Evolutionary conservation across 805 yeast genomes (phyloP).

Genomic region (Groenewaldozyma tartarivorans): DNA sequence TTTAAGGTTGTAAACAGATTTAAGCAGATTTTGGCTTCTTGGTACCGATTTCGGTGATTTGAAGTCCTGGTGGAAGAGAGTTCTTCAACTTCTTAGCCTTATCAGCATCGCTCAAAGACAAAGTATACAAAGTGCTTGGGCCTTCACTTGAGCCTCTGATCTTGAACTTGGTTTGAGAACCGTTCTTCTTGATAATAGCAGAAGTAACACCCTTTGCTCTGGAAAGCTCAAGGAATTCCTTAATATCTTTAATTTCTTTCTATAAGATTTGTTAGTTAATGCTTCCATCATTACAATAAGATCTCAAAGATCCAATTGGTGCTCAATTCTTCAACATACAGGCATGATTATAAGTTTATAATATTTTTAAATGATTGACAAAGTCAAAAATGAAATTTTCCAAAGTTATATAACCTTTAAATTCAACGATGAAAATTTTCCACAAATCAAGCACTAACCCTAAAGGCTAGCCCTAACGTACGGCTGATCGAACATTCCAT

Average conservation of each 20-base stretch:
- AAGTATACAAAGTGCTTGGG: slow-evolving; percentile 86
- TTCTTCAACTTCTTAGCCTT: slow-evolving; percentile 97
- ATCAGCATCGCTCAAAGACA: slow-evolving; percentile 88
- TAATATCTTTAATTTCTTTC: slow-evolving; percentile 89
- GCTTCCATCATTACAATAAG: no score
- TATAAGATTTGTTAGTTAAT: slow-evolving; percentile 10
- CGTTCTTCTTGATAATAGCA: slow-evolving; percentile 92
- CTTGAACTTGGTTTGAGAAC: slow-evolving; percentile 96
- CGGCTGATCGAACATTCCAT: no score
- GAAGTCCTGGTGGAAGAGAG: slow-evolving; percentile 77
- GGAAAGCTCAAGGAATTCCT: slow-evolving; percentile 89
- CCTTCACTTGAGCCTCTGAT: slow-evolving; percentile 57
- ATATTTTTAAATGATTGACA: no score
- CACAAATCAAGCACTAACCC: no score
- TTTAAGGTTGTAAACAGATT: no score
- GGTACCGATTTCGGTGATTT: slow-evolving; percentile 22
- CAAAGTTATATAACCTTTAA: no score
- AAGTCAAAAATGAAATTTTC: no score
- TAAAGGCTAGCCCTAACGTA: no score
- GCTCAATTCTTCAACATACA: no score
- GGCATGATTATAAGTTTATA: no score
- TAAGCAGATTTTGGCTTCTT: slow-evolving; percentile 16
- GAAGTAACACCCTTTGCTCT: slow-evolving; percentile 80
- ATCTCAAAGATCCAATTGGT: no score
- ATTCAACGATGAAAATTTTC: no score